A percentile compares a stretch with the other conserved stretches of the same genome.
phyloP scores from a whole-genome alignment of 495 filamentous ascomycete species.

The Neurospora tetrasperma region DNA sequence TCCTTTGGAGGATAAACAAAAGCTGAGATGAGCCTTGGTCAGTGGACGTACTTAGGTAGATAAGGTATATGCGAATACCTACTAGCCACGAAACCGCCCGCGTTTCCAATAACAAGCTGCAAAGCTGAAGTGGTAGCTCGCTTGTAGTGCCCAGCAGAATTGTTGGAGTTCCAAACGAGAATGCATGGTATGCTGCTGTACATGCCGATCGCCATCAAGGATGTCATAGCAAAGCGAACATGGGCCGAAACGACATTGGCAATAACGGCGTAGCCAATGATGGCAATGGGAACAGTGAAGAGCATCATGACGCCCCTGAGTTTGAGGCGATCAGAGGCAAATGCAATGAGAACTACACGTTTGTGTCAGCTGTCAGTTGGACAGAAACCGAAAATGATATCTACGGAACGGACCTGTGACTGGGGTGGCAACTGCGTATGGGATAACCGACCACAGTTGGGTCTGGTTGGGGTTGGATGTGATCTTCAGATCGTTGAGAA shows the following conservation, averaged over 20 bases:
- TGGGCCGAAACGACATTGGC: constrained; percentile 35
- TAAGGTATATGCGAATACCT: background rate
- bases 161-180: constrained; percentile 55
- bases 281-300: constrained; percentile 35
- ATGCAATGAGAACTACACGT: constrained; percentile 28
- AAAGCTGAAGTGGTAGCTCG: constrained; percentile 33
- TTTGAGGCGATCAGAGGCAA: constrained; percentile 36
- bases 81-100: constrained; percentile 39
- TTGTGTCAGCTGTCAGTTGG: background rate
- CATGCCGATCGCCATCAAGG: constrained; percentile 60
- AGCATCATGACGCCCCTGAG: constrained; percentile 33
- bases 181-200: constrained; percentile 69
- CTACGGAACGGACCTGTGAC: constrained; percentile 37
- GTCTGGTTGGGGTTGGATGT: constrained; percentile 50
- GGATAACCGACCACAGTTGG: constrained; percentile 58
- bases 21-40: constrained; percentile 14
- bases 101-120: constrained; percentile 41
- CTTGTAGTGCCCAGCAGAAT: constrained; percentile 38
- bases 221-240: constrained; percentile 65
- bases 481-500: constrained; percentile 50
- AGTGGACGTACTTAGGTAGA: background rate
- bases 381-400: constrained; percentile 21
- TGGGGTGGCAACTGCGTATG: constrained; percentile 51
- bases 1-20: constrained; percentile 49
- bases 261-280: constrained; percentile 46